Evolutionary conservation across 331 rosid genomes (phyloP).

Genomic region (Pyrus hybrid): DNA sequence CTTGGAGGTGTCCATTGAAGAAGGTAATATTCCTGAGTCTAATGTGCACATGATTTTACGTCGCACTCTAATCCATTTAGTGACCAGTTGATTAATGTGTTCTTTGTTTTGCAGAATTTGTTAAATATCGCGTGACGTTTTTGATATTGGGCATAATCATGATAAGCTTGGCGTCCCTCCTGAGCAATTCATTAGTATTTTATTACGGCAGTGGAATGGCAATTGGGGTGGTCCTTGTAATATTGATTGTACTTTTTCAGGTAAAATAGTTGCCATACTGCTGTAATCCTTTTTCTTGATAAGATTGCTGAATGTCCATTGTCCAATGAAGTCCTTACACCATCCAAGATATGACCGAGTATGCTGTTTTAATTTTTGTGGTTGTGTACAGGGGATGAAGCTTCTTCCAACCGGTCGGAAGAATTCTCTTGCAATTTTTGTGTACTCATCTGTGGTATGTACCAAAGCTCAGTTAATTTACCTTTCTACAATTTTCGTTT

Average conservation of each 20-base stretch:
- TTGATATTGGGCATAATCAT: conserved; percentile 50
- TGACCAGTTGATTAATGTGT: background rate
- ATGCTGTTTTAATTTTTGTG: conserved; percentile 13
- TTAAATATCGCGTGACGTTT: conserved; percentile 45
- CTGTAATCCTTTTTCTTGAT: background rate
- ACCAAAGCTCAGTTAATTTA: conserved; percentile 18
- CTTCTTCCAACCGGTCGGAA: conserved; percentile 93
- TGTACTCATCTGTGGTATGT: conserved; percentile 72
- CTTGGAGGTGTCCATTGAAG: conserved; percentile 67
- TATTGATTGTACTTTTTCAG: conserved; percentile 85
- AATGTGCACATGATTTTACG: background rate
- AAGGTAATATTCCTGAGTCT: conserved; percentile 42
- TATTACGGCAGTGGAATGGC: conserved; percentile 83
- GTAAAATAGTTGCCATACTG: conserved; percentile 26
- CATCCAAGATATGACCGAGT: background rate
- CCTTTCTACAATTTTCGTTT: conserved; percentile 2
- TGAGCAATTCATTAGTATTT: conserved; percentile 69
- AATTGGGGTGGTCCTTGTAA: conserved; percentile 70
- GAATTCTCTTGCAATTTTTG: conserved; percentile 67
- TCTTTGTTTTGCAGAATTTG: conserved; percentile 55
- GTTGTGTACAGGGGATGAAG: conserved; percentile 77
- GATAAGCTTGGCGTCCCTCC: conserved; percentile 59
- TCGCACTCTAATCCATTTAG: background rate
- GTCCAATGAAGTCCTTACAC: background rate
- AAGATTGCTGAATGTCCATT: background rate